Evolutionary conservation across 352 stramenopile species (phyloP).

Genomic region (Albugo laibachii): DNA sequence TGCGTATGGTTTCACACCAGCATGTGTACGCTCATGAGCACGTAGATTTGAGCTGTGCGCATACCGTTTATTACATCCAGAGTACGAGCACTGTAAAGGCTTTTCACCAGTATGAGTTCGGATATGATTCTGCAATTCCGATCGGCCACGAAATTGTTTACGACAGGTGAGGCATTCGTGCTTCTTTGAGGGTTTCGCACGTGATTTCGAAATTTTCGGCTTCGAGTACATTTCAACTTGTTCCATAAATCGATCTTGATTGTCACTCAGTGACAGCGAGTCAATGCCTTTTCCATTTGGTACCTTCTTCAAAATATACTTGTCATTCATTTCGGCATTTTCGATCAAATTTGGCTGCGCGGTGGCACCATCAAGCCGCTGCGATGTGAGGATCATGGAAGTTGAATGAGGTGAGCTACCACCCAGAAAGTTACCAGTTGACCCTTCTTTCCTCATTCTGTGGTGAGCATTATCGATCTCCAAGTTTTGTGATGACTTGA

Average conservation of each 20-base stretch:
- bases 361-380: neutral
- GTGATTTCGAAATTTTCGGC: constrained; percentile 70
- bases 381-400: neutral
- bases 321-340: constrained; percentile 30
- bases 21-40: constrained; percentile 82
- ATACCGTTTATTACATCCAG: constrained; percentile 76
- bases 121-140: constrained; percentile 76
- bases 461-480: too few relatives aligned
- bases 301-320: constrained; percentile 4
- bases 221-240: constrained; percentile 81
- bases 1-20: constrained; percentile 78
- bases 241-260: constrained; percentile 72
- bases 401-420: too few relatives aligned
- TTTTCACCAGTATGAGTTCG: constrained; percentile 82
- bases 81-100: constrained; percentile 73
- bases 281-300: constrained; percentile 13
- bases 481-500: too few relatives aligned
- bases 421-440: neutral
- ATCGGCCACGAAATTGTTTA: constrained; percentile 71
- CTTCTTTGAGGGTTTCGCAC: constrained; percentile 71
- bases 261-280: constrained; percentile 45
- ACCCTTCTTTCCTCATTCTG: neutral
- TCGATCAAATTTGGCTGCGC: constrained; percentile 14
- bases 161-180: constrained; percentile 70
- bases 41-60: constrained; percentile 80